Evolutionary conservation across 2,329 filamentous ascomycete genomes (phyloP), one percentile per base, ranked within the genome.

Genomic region (Pezicula carpinea): DNA sequence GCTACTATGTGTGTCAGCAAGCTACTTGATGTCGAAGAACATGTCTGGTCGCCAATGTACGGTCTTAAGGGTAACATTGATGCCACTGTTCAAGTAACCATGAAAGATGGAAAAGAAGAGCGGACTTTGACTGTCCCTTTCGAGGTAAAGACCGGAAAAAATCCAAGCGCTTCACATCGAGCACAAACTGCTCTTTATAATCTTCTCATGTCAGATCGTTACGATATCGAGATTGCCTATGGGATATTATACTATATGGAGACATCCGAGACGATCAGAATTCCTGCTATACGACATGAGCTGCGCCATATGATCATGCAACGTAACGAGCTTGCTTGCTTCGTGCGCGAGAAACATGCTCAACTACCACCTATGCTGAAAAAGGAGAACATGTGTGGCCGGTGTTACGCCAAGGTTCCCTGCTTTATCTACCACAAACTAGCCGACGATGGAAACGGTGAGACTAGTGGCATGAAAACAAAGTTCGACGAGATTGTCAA

Each of bases 61-160:
- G 93, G 93, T 0, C 74, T 99, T 14, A 99, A 99, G 66, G 93
- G 93, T 23, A 99, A 97, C 58, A 93, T 99, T 50, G 93, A 99
- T 68, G 93, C 93, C 22, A 97, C 93, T 0, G 87, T 99, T 1
- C 89, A 99, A 69, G 86, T 93, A 14, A 81, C 79, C 0, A 87
- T 96, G 73, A 73, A 80, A 46, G 86, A 95, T 47, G 79, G 82
- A 21, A 71, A 77, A n/a, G 74, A 79, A 23, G 68, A 73, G 39
- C 80, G 80, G 51, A 87, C 79, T 5, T 71, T 97, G 52, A 91
- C 91, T 0, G 88, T 96, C 4, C 93, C 93, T 0, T 89, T 99
- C 54, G 93, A 99, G 64, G 79, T 99, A 59, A 99, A 99, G 68
- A 97, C 93, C 0, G 93, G 93, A 26, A 90, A 86, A 61, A 87